A percentile compares a stretch with the other conserved stretches of the same genome.
phyloP scores from a whole-genome alignment of 768 basidiomycete species.

The Boletus insuetus region DNA sequence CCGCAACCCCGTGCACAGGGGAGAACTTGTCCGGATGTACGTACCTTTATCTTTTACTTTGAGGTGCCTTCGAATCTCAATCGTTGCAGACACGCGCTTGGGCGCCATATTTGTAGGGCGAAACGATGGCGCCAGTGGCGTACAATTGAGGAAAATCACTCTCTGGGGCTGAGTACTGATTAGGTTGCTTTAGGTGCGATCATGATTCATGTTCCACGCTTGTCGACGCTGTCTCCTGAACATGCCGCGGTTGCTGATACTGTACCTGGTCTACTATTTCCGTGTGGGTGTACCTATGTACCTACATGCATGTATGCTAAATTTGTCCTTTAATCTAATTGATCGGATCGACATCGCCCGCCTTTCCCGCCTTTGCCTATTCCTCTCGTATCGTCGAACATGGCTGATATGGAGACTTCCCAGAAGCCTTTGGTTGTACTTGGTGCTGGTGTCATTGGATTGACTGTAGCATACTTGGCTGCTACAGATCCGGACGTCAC shows the following conservation, averaged over 20 bases:
- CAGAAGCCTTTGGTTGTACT: slow-evolving; percentile 30
- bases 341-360: neutral
- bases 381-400: neutral
- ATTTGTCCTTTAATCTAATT: neutral
- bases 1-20: slow-evolving; percentile 30
- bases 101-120: slow-evolving; percentile 41
- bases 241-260: no score
- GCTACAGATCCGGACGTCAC: slow-evolving; percentile 18
- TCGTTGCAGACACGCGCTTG: slow-evolving; percentile 35
- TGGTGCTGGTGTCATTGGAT: slow-evolving; percentile 40
- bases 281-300: no score
- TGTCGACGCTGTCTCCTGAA: neutral
- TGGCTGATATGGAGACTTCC: slow-evolving; percentile 10
- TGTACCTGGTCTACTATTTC: no score
- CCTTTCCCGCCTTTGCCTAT: neutral
- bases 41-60: slow-evolving; percentile 3
- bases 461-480: slow-evolving; percentile 36
- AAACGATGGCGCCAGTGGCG: slow-evolving; percentile 23
- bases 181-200: no score
- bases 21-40: slow-evolving; percentile 32
- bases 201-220: no score
- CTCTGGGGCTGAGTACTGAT: slow-evolving; percentile 34
- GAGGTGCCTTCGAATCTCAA: neutral
- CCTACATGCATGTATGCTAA: neutral
- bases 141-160: slow-evolving; percentile 40